phyloP scores from a whole-genome alignment of 2,329 filamentous ascomycete species.

The Neopestalotiopsis sp. region DNA sequence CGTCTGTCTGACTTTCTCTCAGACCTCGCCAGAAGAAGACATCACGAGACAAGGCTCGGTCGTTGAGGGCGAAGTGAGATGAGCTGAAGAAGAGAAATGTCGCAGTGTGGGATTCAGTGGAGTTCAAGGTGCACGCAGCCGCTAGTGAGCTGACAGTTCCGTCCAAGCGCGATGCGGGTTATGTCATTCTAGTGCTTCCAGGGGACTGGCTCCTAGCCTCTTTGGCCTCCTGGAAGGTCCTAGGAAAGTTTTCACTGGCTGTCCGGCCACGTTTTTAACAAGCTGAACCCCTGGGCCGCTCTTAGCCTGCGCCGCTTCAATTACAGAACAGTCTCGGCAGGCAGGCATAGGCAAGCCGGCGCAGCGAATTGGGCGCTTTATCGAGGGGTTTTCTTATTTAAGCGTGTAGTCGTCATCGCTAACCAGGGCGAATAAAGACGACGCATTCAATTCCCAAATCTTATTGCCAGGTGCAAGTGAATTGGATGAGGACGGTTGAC shows the following conservation, averaged over 20 bases:
- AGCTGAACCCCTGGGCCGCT: not conserved
- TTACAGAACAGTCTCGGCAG: not conserved
- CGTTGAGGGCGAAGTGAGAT: not conserved
- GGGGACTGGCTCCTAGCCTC: not conserved
- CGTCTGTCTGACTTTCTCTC: not conserved
- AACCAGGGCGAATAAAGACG: not conserved
- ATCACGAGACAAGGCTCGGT: not conserved
- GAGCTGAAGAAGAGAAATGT: slow-evolving; percentile 12
- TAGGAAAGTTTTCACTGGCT: not conserved
- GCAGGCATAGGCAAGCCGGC: not conserved
- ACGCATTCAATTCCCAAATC: not conserved
- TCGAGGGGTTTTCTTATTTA: not conserved
- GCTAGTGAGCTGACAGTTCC: slow-evolving; percentile 13
- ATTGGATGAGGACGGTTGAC: not conserved
- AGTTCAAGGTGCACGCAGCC: slow-evolving; percentile 11
- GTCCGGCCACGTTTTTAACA: not conserved
- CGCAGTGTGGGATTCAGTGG: slow-evolving; percentile 11
- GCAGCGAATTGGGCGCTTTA: not conserved
- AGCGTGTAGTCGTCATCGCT: not conserved
- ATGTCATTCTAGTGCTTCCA: slow-evolving; percentile 8
- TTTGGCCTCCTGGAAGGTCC: not conserved
- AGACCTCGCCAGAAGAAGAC: not conserved
- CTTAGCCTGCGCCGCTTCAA: not conserved
- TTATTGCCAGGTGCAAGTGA: too few species aligned
- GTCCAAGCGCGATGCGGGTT: slow-evolving; percentile 12